These are phyloP conservation scores for Blastobotrys malaysiensis DNA, from an alignment of 1,139 yeast genomes.

Conservation along the genomic window DNA sequence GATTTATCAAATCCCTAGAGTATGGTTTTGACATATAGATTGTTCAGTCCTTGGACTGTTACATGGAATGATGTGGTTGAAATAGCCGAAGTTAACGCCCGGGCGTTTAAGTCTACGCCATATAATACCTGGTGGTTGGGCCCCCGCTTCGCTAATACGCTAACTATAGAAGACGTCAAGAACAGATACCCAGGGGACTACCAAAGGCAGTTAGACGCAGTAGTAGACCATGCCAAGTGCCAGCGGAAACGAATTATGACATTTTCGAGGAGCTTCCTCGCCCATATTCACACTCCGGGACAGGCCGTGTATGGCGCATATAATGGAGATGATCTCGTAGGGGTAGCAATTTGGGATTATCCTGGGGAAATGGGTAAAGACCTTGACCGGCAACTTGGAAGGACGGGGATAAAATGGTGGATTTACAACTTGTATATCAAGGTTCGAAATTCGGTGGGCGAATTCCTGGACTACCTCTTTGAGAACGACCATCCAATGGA, in stretches of 20 bases:
- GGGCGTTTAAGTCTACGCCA: slow-evolving; percentile 12
- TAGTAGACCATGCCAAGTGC: slow-evolving; percentile 12
- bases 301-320: background rate
- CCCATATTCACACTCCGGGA: background rate
- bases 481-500: slow-evolving; percentile 13
- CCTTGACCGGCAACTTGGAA: background rate
- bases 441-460: slow-evolving; percentile 7
- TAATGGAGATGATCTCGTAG: background rate
- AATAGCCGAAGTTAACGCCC: slow-evolving; percentile 13
- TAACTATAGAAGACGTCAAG: slow-evolving; percentile 6
- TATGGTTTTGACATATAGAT: background rate
- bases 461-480: slow-evolving; percentile 7
- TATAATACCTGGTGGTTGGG: slow-evolving; percentile 16
- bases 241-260: slow-evolving; percentile 10
- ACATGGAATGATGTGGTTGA: slow-evolving; percentile 11
- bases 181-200: slow-evolving; percentile 9
- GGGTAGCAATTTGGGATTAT: background rate
- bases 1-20: too few relatives aligned
- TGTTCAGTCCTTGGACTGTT: slow-evolving; percentile 3
- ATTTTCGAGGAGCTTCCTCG: slow-evolving; percentile 12
- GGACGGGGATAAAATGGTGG: background rate
- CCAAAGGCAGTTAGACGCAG: slow-evolving; percentile 9
- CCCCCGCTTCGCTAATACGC: slow-evolving; percentile 11
- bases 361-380: background rate
- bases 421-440: background rate